These are phyloP conservation scores for Penicillium macrosclerotiorum DNA, from an alignment of 495 filamentous ascomycete species.

Conservation along the genomic window DNA sequence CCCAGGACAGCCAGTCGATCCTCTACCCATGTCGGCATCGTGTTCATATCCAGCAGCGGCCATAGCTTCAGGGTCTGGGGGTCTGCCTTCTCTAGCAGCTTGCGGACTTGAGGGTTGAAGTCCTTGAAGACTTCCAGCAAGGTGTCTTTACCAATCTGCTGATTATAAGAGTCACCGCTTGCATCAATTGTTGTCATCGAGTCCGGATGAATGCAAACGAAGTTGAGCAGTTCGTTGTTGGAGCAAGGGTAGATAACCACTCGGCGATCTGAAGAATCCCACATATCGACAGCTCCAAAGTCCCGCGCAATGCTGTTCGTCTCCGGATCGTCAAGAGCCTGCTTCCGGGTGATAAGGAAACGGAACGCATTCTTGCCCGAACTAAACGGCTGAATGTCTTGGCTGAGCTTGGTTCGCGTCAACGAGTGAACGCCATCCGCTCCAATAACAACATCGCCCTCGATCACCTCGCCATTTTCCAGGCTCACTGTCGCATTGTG, in stretches of 20 bases:
- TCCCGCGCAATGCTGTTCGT: slow-evolving; percentile 39
- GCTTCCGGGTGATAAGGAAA: slow-evolving; percentile 51
- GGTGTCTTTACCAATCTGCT: slow-evolving; percentile 40
- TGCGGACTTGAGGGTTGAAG: slow-evolving; percentile 46
- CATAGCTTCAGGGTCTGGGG: slow-evolving; percentile 52
- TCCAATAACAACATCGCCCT: slow-evolving; percentile 45
- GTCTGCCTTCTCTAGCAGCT: slow-evolving; percentile 48
- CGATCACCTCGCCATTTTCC: slow-evolving; percentile 27
- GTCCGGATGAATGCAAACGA: slow-evolving; percentile 60
- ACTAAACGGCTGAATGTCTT: slow-evolving; percentile 35
- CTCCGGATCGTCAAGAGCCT: slow-evolving; percentile 44
- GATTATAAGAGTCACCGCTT: slow-evolving; percentile 43
- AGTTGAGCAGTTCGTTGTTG: slow-evolving; percentile 55
- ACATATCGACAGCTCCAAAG: slow-evolving; percentile 46
- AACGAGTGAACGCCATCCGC: slow-evolving; percentile 47
- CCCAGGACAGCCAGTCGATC: slow-evolving; percentile 53
- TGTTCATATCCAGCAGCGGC: slow-evolving; percentile 58
- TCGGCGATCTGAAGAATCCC: slow-evolving; percentile 47
- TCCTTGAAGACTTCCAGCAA: slow-evolving; percentile 50
- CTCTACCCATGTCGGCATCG: slow-evolving; percentile 52
- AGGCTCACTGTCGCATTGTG: slow-evolving; percentile 41
- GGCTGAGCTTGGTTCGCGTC: slow-evolving; percentile 42
- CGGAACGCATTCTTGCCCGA: slow-evolving; percentile 60
- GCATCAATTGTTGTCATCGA: slow-evolving; percentile 30
- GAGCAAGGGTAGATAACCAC: slow-evolving; percentile 60